Evolutionary conservation across 352 stramenopile genomes (phyloP).

Genomic region (Blastocystis sp.): DNA sequence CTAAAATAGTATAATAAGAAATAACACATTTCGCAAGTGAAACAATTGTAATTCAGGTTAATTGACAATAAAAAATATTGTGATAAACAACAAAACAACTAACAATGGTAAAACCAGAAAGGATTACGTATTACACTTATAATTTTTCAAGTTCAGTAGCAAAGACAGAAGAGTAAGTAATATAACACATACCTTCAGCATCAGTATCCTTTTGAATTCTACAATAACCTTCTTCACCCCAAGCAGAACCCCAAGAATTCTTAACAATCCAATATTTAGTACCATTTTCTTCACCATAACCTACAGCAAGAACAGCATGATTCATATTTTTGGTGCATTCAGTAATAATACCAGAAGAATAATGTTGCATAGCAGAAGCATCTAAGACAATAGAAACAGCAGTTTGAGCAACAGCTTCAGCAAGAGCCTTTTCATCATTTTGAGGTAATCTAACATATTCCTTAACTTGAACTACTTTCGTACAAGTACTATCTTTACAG

Average conservation of each 20-base stretch:
- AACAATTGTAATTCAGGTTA: too few species aligned
- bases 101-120: too few species aligned
- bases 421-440: conserved; percentile 55
- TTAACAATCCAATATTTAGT: conserved; percentile 76
- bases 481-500: conserved; percentile 38
- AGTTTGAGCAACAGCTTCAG: conserved; percentile 57
- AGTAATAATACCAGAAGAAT: conserved; percentile 49
- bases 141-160: too few species aligned
- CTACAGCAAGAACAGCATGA: conserved; percentile 72
- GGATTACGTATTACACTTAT: too few species aligned
- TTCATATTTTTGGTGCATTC: conserved; percentile 55
- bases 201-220: conserved; percentile 38
- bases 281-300: conserved; percentile 61
- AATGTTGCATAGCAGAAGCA: conserved; percentile 50
- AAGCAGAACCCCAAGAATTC: conserved; percentile 63
- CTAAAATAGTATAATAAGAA: too few species aligned
- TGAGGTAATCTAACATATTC: conserved; percentile 41
- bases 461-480: conserved; percentile 41
- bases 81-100: too few species aligned
- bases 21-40: too few species aligned
- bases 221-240: conserved; percentile 45
- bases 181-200: conserved; percentile 29
- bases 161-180: conserved; percentile 37
- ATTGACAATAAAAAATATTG: too few species aligned
- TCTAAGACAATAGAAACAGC: conserved; percentile 66